Evolutionary conservation across 306 rosid genomes (phyloP).

Genomic region (Lathyrus tuberosus): DNA sequence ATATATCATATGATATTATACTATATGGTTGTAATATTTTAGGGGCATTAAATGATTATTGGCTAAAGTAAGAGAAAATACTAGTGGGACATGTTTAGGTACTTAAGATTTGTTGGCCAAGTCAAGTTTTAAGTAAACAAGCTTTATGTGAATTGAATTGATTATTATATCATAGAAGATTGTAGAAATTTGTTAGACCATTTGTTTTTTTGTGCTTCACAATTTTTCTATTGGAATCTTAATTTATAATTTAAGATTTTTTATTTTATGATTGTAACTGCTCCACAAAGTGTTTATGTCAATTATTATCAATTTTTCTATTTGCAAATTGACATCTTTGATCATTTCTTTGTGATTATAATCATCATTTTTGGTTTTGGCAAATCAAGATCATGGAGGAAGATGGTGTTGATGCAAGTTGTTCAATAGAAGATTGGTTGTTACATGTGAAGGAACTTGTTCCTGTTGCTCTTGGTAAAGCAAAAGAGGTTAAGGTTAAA

Average conservation of each 20-base stretch:
- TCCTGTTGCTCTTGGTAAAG: constrained; percentile 64
- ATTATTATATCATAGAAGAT: constrained; percentile 50
- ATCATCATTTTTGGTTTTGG: constrained; percentile 30
- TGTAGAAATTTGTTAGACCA: constrained; percentile 64
- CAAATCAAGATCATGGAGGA: constrained; percentile 69
- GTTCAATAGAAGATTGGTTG: constrained; percentile 76
- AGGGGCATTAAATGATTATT: constrained; percentile 48
- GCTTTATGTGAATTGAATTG: constrained; percentile 49
- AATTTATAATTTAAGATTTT: constrained; percentile 44
- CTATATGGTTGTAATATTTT: constrained; percentile 34
- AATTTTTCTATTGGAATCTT: constrained; percentile 47
- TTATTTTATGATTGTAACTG: constrained; percentile 63
- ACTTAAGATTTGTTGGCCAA: constrained; percentile 58
- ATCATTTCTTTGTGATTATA: constrained; percentile 15
- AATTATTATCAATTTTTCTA: constrained; percentile 25
- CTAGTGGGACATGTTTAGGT: constrained; percentile 65
- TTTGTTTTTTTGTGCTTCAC: constrained; percentile 43
- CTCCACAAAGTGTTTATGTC: constrained; percentile 57
- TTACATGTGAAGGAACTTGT: constrained; percentile 65
- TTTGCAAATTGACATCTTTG: constrained; percentile 40
- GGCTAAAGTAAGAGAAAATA: constrained; percentile 45
- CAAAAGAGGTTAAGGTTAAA: constrained; percentile 75
- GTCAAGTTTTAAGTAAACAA: constrained; percentile 58
- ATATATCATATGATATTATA: neutral
- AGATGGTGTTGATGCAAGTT: constrained; percentile 46